Evolutionary conservation across 2,329 filamentous ascomycete genomes (phyloP).

Genomic region (Emmonsiellopsis sp.): DNA sequence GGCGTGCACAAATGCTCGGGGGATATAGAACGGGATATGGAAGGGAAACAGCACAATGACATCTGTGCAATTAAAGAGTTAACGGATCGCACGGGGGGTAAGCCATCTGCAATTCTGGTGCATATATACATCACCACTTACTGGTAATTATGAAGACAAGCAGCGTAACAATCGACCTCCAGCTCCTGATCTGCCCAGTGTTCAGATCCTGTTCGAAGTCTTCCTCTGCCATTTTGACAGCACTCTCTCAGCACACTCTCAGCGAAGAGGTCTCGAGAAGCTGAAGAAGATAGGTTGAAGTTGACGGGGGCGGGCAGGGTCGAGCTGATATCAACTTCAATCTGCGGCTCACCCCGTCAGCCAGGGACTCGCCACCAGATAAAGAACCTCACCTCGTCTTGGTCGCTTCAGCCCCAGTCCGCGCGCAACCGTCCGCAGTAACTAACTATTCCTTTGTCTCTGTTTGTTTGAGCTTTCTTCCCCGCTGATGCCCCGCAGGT

Average conservation of each 20-base stretch:
- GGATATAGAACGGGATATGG: slow-evolving; percentile 53
- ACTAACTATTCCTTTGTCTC: too few species aligned
- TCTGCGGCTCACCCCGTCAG: too few species aligned
- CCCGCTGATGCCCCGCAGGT: too few species aligned
- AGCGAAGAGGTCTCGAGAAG: not conserved
- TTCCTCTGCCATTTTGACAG: not conserved
- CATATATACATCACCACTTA: slow-evolving; percentile 35
- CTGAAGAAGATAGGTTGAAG: too few species aligned
- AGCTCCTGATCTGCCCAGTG: slow-evolving; percentile 50
- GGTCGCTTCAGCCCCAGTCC: too few species aligned
- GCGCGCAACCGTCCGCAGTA: too few species aligned
- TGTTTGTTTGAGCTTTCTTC: too few species aligned
- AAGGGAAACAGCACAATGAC: slow-evolving; percentile 61
- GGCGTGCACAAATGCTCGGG: slow-evolving; percentile 39
- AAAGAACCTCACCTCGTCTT: too few species aligned
- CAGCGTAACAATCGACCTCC: slow-evolving; percentile 62
- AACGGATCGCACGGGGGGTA: not conserved
- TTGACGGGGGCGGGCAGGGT: too few species aligned
- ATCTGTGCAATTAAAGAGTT: slow-evolving; percentile 37
- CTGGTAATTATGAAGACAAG: slow-evolving; percentile 61
- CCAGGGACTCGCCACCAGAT: too few species aligned
- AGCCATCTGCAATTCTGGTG: not conserved
- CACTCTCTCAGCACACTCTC: not conserved
- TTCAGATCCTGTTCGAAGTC: slow-evolving; percentile 26
- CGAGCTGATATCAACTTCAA: too few species aligned